A percentile compares a stretch with the other conserved stretches of the same genome.
phyloP scores from a whole-genome alignment of 2,329 filamentous ascomycete species.

The Didymella pomorum region DNA sequence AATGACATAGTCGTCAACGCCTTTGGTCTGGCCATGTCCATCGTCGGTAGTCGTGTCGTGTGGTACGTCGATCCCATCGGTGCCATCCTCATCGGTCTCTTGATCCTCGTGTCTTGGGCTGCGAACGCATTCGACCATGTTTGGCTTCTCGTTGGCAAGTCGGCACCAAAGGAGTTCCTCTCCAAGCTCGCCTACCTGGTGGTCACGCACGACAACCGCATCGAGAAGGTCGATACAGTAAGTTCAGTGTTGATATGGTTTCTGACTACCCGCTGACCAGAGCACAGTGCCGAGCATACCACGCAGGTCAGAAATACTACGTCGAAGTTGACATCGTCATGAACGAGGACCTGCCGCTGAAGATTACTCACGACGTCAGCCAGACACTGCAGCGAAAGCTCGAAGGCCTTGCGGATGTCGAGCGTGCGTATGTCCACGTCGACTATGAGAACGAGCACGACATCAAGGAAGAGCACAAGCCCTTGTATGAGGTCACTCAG shows the following conservation, averaged over 20 bases:
- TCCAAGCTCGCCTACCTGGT: constrained; percentile 65
- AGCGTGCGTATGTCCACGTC: constrained; percentile 60
- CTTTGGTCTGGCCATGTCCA: constrained; percentile 65
- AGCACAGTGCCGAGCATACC: constrained; percentile 63
- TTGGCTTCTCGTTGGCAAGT: constrained; percentile 67
- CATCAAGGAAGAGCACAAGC: constrained; percentile 52
- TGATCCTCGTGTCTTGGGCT: constrained; percentile 69
- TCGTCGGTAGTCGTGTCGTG: constrained; percentile 60
- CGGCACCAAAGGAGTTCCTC: constrained; percentile 65
- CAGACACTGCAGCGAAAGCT: constrained; percentile 68
- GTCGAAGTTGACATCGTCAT: constrained; percentile 70
- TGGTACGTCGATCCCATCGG: constrained; percentile 71
- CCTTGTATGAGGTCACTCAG: constrained; percentile 47
- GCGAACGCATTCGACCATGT: constrained; percentile 69
- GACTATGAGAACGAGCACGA: constrained; percentile 56
- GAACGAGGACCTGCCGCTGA: constrained; percentile 63
- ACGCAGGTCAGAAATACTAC: constrained; percentile 68
- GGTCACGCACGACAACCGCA: constrained; percentile 62
- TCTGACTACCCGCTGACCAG: constrained; percentile 23
- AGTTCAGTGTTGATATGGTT: constrained; percentile 14
- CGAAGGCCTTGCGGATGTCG: constrained; percentile 56
- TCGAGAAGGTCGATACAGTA: constrained; percentile 65
- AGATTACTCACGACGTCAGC: constrained; percentile 67
- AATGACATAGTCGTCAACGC: constrained; percentile 65
- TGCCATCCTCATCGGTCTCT: constrained; percentile 66